phyloP scores from a whole-genome alignment of 495 filamentous ascomycete species.

The Polyplosphaeria fusca region DNA sequence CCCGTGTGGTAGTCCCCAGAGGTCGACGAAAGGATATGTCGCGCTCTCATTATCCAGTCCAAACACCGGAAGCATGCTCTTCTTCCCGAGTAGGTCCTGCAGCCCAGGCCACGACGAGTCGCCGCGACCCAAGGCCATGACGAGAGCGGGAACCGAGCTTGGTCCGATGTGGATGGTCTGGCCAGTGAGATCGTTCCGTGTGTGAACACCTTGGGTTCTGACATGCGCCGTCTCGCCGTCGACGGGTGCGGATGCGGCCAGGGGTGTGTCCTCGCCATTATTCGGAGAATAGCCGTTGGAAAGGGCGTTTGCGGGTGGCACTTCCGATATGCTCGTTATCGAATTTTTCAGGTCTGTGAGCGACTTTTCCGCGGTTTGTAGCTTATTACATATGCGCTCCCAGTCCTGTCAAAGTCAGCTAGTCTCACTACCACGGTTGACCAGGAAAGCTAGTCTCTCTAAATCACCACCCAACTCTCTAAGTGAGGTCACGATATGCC shows the following conservation, averaged over 20 bases:
- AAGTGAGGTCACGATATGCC: too few relatives aligned
- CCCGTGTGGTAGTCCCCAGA: constrained; percentile 61
- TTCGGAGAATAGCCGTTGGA: constrained; percentile 31
- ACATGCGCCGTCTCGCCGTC: constrained; percentile 30
- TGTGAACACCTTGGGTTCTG: constrained; percentile 47
- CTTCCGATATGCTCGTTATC: constrained; percentile 35
- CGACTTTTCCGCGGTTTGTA: constrained; percentile 41
- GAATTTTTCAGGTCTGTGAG: constrained; percentile 38
- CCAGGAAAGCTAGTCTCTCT: too few relatives aligned
- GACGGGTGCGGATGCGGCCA: constrained; percentile 27
- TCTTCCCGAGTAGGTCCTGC: constrained; percentile 57
- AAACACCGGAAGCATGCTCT: constrained; percentile 75
- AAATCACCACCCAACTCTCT: too few relatives aligned
- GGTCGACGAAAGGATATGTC: constrained; percentile 72
- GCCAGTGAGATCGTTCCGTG: constrained; percentile 53
- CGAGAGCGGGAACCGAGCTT: constrained; percentile 58
- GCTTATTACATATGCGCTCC: constrained; percentile 40
- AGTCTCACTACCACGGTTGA: neutral
- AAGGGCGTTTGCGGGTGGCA: constrained; percentile 14
- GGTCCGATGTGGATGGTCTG: constrained; percentile 59
- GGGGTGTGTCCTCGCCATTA: constrained; percentile 26
- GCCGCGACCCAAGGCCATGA: constrained; percentile 65
- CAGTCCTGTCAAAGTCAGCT: constrained; percentile 35
- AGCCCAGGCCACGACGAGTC: constrained; percentile 45
- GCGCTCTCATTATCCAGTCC: constrained; percentile 78